Conservation (phyloP, 441 rosid species). For the Populus hybrid region DNA sequence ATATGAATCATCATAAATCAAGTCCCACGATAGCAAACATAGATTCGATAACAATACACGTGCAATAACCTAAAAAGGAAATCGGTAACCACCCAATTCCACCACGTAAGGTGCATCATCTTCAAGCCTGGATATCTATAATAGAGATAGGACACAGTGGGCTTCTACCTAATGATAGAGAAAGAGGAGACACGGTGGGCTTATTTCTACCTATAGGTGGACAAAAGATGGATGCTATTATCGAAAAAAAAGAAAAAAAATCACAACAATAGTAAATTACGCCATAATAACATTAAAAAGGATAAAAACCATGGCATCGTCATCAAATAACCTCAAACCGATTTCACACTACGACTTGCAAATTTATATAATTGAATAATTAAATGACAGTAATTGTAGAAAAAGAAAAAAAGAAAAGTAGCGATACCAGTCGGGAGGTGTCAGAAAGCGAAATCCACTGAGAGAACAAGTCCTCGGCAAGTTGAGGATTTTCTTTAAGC, state of each 20-base stretch:
- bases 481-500: constrained; percentile 48
- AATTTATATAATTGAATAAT: too few species aligned
- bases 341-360: neutral
- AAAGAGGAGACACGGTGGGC: neutral
- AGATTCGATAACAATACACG: neutral
- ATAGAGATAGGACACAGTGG: neutral
- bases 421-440: constrained; percentile 52
- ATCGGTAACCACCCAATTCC: neutral
- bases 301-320: neutral
- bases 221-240: neutral
- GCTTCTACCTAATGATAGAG: neutral
- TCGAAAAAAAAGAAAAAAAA: neutral
- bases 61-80: neutral
- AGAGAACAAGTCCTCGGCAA: constrained; percentile 61
- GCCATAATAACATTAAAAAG: neutral
- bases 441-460: constrained; percentile 89
- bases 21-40: neutral
- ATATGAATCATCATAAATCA: neutral
- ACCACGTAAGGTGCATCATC: neutral
- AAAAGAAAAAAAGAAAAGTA: neutral
- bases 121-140: neutral
- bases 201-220: neutral
- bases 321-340: neutral
- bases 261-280: neutral
- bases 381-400: neutral